Conservation (phyloP, 805 yeast genomes). For the Metschnikowia kofuensis region DNA sequence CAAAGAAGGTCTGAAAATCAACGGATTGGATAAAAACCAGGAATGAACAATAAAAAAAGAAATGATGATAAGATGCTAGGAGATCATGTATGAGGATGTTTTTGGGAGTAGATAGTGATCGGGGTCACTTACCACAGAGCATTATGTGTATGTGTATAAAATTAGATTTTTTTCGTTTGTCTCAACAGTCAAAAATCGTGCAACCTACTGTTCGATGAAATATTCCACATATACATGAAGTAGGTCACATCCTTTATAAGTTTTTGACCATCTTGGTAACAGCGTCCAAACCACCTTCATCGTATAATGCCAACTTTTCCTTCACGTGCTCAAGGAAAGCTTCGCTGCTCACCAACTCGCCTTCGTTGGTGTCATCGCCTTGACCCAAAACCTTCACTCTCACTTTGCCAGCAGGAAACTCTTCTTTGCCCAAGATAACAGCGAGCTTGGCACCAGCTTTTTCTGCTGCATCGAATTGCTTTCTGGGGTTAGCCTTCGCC, state of each 20-base stretch:
- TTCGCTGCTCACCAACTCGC: slow-evolving; percentile 66
- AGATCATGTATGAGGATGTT: no score
- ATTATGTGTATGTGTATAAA: no score
- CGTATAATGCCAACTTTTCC: slow-evolving; percentile 32
- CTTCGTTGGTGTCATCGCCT: slow-evolving; percentile 82
- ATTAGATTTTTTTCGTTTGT: no score
- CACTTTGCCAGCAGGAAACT: slow-evolving; percentile 73
- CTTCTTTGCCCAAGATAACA: slow-evolving; percentile 94
- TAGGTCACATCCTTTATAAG: slow-evolving; percentile 29
- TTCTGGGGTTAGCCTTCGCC: slow-evolving; percentile 89
- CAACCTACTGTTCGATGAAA: no score
- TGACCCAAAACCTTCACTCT: slow-evolving; percentile 88
- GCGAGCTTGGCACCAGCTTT: slow-evolving; percentile 87
- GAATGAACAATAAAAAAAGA: neutral
- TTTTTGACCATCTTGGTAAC: slow-evolving; percentile 61
- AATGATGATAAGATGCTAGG: no score
- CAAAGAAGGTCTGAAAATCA: slow-evolving; percentile 31
- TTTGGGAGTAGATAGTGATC: no score
- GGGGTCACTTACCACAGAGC: no score
- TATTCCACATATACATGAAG: no score
- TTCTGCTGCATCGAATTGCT: slow-evolving; percentile 97
- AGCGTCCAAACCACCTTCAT: slow-evolving; percentile 58
- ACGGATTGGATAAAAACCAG: slow-evolving; percentile 18
- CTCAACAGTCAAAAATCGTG: neutral
- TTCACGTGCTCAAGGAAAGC: slow-evolving; percentile 53